A percentile compares a stretch with the other conserved stretches of the same genome.
Evolutionary conservation across 2,329 filamentous ascomycete species (phyloP).

Genomic region (Colletotrichum cuscutae): DNA sequence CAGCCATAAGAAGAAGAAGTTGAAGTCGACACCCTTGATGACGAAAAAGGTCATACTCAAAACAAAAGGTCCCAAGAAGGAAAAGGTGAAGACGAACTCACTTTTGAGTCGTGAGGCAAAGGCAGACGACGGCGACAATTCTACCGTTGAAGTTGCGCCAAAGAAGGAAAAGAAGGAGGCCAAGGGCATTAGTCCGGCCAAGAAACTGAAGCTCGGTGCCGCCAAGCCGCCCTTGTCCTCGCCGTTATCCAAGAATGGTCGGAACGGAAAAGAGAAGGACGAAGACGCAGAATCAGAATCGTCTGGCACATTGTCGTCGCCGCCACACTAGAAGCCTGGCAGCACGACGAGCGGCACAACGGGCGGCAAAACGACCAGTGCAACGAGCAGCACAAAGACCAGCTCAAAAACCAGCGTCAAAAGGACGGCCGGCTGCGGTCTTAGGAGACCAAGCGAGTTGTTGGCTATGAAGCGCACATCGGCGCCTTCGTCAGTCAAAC

Average conservation of each 20-base stretch:
- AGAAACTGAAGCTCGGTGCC: constrained; percentile 51
- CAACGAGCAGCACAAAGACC: background rate
- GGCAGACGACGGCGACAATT: constrained; percentile 41
- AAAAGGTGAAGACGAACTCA: constrained; percentile 63
- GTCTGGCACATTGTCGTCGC: constrained; percentile 66
- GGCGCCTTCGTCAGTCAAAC: background rate
- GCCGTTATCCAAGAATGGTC: constrained; percentile 60
- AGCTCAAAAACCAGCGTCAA: background rate
- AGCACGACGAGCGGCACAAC: constrained; percentile 1
- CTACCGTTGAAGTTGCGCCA: constrained; percentile 44
- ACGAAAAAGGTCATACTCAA: constrained; percentile 68
- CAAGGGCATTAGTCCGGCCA: constrained; percentile 49
- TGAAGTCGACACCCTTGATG: constrained; percentile 55
- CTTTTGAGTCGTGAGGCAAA: constrained; percentile 61
- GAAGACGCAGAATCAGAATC: constrained; percentile 66
- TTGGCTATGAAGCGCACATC: background rate
- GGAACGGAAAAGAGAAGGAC: constrained; percentile 40
- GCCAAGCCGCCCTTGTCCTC: constrained; percentile 60
- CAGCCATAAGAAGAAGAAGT: constrained; percentile 68
- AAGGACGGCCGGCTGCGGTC: background rate
- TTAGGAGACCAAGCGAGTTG: background rate
- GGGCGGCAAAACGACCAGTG: background rate
- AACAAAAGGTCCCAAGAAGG: constrained; percentile 64
- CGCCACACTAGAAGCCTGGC: constrained; percentile 45
- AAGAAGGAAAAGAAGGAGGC: constrained; percentile 49